phyloP scores from a whole-genome alignment of 1,284 basidiomycete genomes.

The Sporisorium sorghi region DNA sequence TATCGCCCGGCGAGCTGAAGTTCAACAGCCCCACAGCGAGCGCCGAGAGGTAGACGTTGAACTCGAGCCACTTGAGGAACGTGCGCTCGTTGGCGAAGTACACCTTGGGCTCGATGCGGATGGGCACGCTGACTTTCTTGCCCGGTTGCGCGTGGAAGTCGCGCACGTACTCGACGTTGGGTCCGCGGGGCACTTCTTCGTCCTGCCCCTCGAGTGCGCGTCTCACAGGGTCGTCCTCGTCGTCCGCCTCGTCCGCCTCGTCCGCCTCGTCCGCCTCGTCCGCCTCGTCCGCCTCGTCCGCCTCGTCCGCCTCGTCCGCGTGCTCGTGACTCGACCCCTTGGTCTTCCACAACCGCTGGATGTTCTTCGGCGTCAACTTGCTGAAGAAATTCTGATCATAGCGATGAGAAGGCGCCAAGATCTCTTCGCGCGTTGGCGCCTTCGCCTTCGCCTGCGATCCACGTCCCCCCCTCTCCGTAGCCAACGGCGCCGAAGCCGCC shows the following conservation, averaged over 20 bases:
- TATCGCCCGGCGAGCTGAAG: slow-evolving; percentile 82
- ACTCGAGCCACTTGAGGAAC: slow-evolving; percentile 82
- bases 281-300: slow-evolving; percentile 69
- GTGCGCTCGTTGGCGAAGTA: slow-evolving; percentile 96
- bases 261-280: slow-evolving; percentile 27
- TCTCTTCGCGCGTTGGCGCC: slow-evolving; percentile 58
- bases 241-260: slow-evolving; percentile 68
- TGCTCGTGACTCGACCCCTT: slow-evolving; percentile 47
- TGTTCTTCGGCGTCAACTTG: slow-evolving; percentile 66
- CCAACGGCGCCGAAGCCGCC: slow-evolving; percentile 40
- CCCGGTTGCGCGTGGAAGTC: slow-evolving; percentile 85
- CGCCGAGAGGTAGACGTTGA: slow-evolving; percentile 75
- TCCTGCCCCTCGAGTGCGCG: slow-evolving; percentile 64
- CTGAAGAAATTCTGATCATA: slow-evolving; percentile 67
- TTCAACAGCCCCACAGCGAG: slow-evolving; percentile 75
- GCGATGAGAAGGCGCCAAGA: slow-evolving; percentile 62
- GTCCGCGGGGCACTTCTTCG: slow-evolving; percentile 71
- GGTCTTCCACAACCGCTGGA: slow-evolving; percentile 63
- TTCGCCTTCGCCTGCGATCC: slow-evolving; percentile 26
- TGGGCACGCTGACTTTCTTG: slow-evolving; percentile 90
- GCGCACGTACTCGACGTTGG: slow-evolving; percentile 74
- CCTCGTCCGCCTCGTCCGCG: slow-evolving; percentile 34
- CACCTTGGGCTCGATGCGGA: slow-evolving; percentile 96
- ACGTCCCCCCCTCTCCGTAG: slow-evolving; percentile 18
- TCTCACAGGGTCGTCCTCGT: slow-evolving; percentile 66